A percentile compares a stretch with the other conserved stretches of the same genome.
phyloP scores from a whole-genome alignment of 1,284 basidiomycete species.

The Leccinum huronense region DNA sequence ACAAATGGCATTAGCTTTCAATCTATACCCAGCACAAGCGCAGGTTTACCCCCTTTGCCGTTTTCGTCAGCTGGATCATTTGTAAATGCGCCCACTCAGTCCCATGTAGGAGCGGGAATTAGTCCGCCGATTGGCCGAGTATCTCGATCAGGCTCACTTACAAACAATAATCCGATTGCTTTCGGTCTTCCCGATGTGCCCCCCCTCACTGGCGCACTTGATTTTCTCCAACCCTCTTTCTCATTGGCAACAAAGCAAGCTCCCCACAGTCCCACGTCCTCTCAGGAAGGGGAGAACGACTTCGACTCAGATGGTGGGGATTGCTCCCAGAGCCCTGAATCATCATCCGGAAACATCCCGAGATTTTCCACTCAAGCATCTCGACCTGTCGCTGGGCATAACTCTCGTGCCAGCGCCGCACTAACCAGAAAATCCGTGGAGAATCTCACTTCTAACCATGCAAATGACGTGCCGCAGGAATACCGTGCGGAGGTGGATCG shows the following conservation, averaged over 20 bases:
- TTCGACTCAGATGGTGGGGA: conserved; percentile 40
- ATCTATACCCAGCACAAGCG: conserved; percentile 35
- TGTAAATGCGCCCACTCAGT: conserved; percentile 28
- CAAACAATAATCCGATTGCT: conserved; percentile 45
- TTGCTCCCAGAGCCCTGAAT: conserved; percentile 33
- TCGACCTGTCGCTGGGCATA: conserved; percentile 25
- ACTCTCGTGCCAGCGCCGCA: conserved; percentile 21
- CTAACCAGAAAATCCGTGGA: conserved; percentile 32
- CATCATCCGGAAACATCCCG: conserved; percentile 28
- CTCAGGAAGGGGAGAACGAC: conserved; percentile 45
- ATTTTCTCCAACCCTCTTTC: conserved; percentile 33
- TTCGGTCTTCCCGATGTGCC: conserved; percentile 39
- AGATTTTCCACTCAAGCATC: conserved; percentile 26
- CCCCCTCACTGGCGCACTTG: conserved; percentile 27
- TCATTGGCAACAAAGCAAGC: conserved; percentile 16
- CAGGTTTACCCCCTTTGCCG: conserved; percentile 31
- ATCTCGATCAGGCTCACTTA: conserved; percentile 65
- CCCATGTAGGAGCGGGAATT: conserved; percentile 27
- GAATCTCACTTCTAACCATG: conserved; percentile 38
- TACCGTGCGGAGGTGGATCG: conserved; percentile 82
- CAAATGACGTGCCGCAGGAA: conserved; percentile 76
- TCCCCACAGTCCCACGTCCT: conserved; percentile 36
- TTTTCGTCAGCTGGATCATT: conserved; percentile 36
- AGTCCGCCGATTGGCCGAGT: conserved; percentile 51
- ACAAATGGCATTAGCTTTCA: conserved; percentile 34